Conservation (phyloP, 495 filamentous ascomycete species). For the Lophiotrema nucula region DNA sequence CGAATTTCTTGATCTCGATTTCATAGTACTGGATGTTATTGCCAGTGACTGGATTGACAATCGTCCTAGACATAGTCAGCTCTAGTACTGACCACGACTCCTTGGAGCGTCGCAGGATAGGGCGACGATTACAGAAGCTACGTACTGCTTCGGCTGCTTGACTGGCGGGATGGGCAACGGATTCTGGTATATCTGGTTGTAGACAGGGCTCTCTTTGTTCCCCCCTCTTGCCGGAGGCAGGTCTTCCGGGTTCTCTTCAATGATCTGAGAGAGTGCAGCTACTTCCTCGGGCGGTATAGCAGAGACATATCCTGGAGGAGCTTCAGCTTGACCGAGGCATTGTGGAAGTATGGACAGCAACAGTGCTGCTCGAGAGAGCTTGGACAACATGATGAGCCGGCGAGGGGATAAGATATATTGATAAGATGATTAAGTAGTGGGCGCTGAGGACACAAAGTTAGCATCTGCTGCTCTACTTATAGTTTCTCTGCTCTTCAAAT, state of each 20-base stretch:
- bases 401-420: background rate
- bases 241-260: slow-evolving; percentile 2
- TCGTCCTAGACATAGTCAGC: slow-evolving; percentile 21
- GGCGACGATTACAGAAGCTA: background rate
- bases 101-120: no score
- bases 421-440: slow-evolving; percentile 3
- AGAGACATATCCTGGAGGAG: background rate
- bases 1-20: slow-evolving; percentile 49
- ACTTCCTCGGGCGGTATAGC: background rate
- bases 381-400: background rate
- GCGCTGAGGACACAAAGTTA: no score
- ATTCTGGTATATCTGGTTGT: slow-evolving; percentile 48
- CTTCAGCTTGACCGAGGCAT: background rate
- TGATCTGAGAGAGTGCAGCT: background rate
- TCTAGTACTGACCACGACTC: background rate
- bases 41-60: slow-evolving; percentile 29
- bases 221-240: background rate
- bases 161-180: slow-evolving; percentile 52
- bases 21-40: slow-evolving; percentile 49
- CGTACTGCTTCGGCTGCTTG: slow-evolving; percentile 40
- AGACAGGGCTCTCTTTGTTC: slow-evolving; percentile 34
- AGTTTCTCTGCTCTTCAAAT: background rate
- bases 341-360: background rate
- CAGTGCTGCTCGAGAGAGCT: background rate
- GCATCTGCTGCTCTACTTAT: background rate